These are phyloP conservation scores for Adenanthera pavonina DNA, from an alignment of 306 rosid genomes.

Conservation along the genomic window DNA sequence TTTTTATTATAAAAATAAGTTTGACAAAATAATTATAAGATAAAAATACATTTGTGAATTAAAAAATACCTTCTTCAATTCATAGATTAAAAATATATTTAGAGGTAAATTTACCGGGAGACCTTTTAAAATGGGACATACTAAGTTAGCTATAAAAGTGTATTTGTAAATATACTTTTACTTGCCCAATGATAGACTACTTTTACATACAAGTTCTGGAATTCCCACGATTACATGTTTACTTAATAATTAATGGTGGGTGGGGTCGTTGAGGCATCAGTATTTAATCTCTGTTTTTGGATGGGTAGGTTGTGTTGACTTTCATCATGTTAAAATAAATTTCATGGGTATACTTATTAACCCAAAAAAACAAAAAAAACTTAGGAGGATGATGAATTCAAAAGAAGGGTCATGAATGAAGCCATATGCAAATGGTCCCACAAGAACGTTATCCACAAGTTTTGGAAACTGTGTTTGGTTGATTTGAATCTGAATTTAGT, in stretches of 20 bases:
- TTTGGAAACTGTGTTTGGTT: conserved; percentile 9
- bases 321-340: not conserved
- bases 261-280: not conserved
- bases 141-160: too few relatives aligned
- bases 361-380: not conserved
- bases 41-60: too few relatives aligned
- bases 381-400: not conserved
- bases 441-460: conserved; percentile 22
- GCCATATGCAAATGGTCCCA: conserved; percentile 30
- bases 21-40: too few relatives aligned
- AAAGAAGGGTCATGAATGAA: not conserved
- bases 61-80: too few relatives aligned
- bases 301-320: not conserved
- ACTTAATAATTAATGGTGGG: not conserved
- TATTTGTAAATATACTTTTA: too few relatives aligned
- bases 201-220: too few relatives aligned
- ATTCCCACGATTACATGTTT: not conserved
- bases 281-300: not conserved
- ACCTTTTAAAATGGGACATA: too few relatives aligned
- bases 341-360: not conserved
- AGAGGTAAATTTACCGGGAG: too few relatives aligned
- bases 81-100: too few relatives aligned
- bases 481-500: not conserved
- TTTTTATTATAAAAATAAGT: too few relatives aligned
- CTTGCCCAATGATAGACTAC: not conserved